Conservation (phyloP, 2,329 filamentous ascomycete genomes). For the Monosporascus sp. region DNA sequence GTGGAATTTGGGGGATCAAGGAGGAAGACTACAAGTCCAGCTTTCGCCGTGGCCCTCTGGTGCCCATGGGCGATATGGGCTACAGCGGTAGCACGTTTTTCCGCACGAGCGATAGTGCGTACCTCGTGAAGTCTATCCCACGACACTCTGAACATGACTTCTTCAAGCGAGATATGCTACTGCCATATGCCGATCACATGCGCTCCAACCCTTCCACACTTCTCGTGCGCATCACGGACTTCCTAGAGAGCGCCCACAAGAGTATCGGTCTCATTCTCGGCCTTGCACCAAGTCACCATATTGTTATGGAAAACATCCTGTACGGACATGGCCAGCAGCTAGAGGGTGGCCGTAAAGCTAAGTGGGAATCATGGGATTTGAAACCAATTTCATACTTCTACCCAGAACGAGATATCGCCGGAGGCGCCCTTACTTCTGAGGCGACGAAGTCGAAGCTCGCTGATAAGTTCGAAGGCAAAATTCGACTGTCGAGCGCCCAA, state of each 20-base stretch:
- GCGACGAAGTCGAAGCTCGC: slow-evolving; percentile 61
- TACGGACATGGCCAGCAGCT: slow-evolving; percentile 48
- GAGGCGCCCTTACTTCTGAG: slow-evolving; percentile 56
- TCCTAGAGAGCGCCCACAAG: slow-evolving; percentile 50
- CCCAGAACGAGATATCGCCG: slow-evolving; percentile 66
- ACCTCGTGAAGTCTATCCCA: slow-evolving; percentile 66
- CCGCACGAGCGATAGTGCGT: slow-evolving; percentile 59
- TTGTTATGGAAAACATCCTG: slow-evolving; percentile 73
- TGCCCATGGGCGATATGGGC: slow-evolving; percentile 62
- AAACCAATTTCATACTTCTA: slow-evolving; percentile 74
- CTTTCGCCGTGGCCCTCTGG: slow-evolving; percentile 43
- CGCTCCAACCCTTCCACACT: slow-evolving; percentile 52
- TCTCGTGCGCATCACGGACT: slow-evolving; percentile 66
- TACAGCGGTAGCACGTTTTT: slow-evolving; percentile 76
- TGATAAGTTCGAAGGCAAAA: slow-evolving; percentile 62
- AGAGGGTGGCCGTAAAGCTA: slow-evolving; percentile 24
- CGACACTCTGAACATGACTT: slow-evolving; percentile 65
- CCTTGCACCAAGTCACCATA: slow-evolving; percentile 62
- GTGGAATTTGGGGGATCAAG: slow-evolving; percentile 43
- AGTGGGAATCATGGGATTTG: slow-evolving; percentile 69
- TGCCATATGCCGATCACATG: slow-evolving; percentile 62
- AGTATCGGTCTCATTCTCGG: slow-evolving; percentile 57
- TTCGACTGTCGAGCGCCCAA: slow-evolving; percentile 50
- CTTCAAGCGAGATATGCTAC: slow-evolving; percentile 61
- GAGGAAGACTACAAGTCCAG: slow-evolving; percentile 49